These are phyloP conservation scores for Clarireedia paspali DNA, from an alignment of 2,329 filamentous ascomycete genomes.

Conservation along the genomic window DNA sequence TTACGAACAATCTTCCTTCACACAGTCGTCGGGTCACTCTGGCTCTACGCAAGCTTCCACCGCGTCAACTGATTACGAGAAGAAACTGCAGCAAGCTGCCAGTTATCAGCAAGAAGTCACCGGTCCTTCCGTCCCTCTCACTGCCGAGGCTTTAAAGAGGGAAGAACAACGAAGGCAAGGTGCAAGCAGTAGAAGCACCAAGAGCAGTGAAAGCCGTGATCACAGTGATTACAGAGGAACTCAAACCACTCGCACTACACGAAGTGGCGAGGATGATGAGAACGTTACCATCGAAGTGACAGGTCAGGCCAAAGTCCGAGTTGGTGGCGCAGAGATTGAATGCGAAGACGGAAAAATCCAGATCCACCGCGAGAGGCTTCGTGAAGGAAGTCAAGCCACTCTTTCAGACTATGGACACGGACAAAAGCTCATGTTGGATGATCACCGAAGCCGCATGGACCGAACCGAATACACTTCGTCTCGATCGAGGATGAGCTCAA, in stretches of 20 bases:
- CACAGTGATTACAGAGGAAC: constrained; percentile 57
- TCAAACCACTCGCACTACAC: constrained; percentile 52
- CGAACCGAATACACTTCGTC: constrained; percentile 13
- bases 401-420: constrained; percentile 30
- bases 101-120: constrained; percentile 47
- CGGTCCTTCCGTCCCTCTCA: constrained; percentile 41
- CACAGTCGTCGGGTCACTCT: too few relatives aligned
- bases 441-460: constrained; percentile 19
- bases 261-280: constrained; percentile 38
- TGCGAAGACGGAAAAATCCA: constrained; percentile 53
- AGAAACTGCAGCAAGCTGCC: constrained; percentile 37
- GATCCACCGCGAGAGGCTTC: constrained; percentile 36
- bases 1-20: constrained; percentile 18
- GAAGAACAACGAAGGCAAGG: constrained; percentile 36
- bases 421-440: constrained; percentile 17
- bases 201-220: constrained; percentile 53
- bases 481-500: constrained; percentile 16
- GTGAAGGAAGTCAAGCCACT: constrained; percentile 44
- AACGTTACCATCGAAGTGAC: constrained; percentile 55
- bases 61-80: constrained; percentile 32
- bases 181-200: constrained; percentile 43
- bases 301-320: constrained; percentile 46
- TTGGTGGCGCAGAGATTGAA: constrained; percentile 50
- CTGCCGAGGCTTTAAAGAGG: constrained; percentile 42
- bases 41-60: constrained; percentile 1